A percentile compares a stretch with the other conserved stretches of the same genome.
These are phyloP conservation scores for Fusarium sp. DNA, from an alignment of 2,329 filamentous ascomycete species.

Conservation along the genomic window DNA sequence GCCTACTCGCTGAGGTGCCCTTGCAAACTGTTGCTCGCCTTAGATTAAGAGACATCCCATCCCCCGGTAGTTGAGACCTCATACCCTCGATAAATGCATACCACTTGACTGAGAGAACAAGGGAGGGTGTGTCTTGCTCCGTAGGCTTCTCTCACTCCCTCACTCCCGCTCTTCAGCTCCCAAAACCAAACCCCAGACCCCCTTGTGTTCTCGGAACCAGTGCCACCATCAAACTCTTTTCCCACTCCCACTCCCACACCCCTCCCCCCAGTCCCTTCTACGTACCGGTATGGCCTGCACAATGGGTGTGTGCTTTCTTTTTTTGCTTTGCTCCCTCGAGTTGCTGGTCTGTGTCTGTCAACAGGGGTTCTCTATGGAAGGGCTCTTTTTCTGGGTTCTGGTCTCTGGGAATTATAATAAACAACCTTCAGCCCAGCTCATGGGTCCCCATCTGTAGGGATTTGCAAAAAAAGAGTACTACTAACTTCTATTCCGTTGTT, in stretches of 20 bases:
- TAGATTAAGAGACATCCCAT: constrained; percentile 27
- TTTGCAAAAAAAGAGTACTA: constrained; percentile 4
- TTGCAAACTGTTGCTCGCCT: constrained; percentile 15
- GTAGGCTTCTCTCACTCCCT: constrained; percentile 20
- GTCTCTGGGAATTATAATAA: constrained; percentile 41
- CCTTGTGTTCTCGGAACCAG: constrained; percentile 32
- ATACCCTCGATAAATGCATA: constrained; percentile 33
- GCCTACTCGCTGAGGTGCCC: neutral
- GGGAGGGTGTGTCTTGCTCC: neutral
- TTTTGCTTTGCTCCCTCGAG: constrained; percentile 15
- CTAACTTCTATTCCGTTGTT: constrained; percentile 36
- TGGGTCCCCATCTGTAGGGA: constrained; percentile 39
- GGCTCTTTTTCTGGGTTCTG: constrained; percentile 7
- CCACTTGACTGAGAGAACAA: neutral
- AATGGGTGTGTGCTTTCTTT: constrained; percentile 18
- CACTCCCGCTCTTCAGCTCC: constrained; percentile 42
- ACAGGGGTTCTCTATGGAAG: constrained; percentile 37
- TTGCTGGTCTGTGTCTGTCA: constrained; percentile 35
- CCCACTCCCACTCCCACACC: neutral
- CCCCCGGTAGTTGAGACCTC: constrained; percentile 27
- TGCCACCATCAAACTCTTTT: constrained; percentile 19
- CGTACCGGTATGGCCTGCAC: constrained; percentile 15
- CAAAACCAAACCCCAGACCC: constrained; percentile 32
- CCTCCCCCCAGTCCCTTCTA: neutral
- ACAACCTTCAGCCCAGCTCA: constrained; percentile 42